Conservation (phyloP, 257 asterid species). For the Rubia yunnanensis region DNA sequence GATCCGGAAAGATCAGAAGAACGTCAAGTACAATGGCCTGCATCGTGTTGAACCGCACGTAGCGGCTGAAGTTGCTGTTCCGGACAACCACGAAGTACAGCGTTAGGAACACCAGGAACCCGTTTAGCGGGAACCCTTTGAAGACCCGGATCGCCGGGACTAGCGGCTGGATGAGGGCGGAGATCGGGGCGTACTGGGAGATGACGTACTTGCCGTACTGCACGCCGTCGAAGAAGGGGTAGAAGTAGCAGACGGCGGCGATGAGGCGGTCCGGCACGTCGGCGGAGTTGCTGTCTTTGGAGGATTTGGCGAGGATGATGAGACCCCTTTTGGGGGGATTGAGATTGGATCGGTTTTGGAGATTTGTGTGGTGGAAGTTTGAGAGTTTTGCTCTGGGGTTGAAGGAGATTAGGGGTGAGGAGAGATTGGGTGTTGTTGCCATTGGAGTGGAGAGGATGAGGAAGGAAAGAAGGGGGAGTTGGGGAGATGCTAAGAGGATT, state of each 20-base stretch:
- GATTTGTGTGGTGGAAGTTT: too few relatives aligned
- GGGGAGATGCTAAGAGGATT: not conserved
- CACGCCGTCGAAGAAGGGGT: conserved; percentile 92
- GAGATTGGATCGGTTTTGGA: too few relatives aligned
- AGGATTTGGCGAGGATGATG: conserved; percentile 33
- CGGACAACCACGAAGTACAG: conserved; percentile 86
- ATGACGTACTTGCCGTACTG: conserved; percentile 84
- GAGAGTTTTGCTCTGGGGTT: conserved; percentile 8
- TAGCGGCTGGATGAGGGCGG: conserved; percentile 62
- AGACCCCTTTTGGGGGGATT: conserved; percentile 12
- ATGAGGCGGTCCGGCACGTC: conserved; percentile 86
- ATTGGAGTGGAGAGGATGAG: conserved; percentile 17
- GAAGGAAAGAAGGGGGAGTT: not conserved
- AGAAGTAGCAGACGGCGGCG: conserved; percentile 79
- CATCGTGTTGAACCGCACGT: conserved; percentile 92
- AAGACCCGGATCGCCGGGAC: conserved; percentile 80
- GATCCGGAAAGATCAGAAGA: conserved; percentile 85
- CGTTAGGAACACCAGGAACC: conserved; percentile 64
- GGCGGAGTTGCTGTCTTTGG: conserved; percentile 52
- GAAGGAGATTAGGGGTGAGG: conserved; percentile 16
- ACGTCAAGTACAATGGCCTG: conserved; percentile 97
- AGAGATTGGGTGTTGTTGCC: conserved; percentile 43
- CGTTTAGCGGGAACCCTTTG: conserved; percentile 86
- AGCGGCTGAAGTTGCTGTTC: conserved; percentile 81
- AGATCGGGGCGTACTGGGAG: conserved; percentile 68